These are phyloP conservation scores for Phytomonas sp. DNA, from an alignment of 208 protist genomes.

Conservation along the genomic window DNA sequence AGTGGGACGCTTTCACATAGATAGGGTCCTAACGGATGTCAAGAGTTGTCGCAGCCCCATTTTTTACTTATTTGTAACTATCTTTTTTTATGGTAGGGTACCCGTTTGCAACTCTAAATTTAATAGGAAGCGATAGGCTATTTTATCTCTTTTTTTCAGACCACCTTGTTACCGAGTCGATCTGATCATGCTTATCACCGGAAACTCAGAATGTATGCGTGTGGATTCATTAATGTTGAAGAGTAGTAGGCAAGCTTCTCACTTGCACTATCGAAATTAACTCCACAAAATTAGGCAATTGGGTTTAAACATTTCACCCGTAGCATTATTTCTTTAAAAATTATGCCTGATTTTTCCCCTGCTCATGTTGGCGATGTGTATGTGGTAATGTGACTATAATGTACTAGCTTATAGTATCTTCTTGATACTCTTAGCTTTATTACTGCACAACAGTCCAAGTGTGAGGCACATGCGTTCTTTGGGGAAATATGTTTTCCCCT, in stretches of 20 bases:
- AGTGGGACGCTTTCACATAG: not conserved
- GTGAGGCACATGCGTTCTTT: not conserved
- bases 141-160: not conserved
- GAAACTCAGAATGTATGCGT: not conserved
- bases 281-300: not conserved
- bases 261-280: not conserved
- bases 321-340: not conserved
- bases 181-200: not conserved
- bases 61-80: not conserved
- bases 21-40: not conserved
- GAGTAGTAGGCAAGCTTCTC: not conserved
- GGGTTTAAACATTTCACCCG: not conserved
- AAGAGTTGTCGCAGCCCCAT: not conserved
- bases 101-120: not conserved
- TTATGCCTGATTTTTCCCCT: not conserved
- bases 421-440: not conserved
- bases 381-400: not conserved
- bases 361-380: not conserved
- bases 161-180: not conserved
- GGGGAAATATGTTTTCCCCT: not conserved
- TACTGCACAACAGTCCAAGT: not conserved
- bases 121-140: not conserved
- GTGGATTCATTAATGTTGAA: not conserved
- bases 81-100: not conserved
- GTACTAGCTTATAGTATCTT: not conserved